Evolutionary conservation across 768 basidiomycete species (phyloP), one percentile per base, ranked within the genome.

Genomic region (Amanita polypyramis): DNA sequence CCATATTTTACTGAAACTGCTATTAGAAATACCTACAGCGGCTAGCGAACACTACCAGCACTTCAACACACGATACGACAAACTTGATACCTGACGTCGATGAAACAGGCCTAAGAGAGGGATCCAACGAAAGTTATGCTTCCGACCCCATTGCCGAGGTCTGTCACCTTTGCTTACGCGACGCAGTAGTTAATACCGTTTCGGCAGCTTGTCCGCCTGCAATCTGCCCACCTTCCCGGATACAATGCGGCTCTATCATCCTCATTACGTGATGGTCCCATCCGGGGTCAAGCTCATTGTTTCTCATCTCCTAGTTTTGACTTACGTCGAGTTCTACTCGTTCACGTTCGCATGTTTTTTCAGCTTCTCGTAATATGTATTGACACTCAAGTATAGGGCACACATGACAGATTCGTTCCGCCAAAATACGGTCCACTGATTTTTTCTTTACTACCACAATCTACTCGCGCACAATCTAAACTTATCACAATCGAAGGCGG

Each of bases 211-310:
- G 79, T 87, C 0, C 75, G 84, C n/a, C 65, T 85, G 10, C 85
- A 88, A 63, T 82, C 82, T 0, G 85, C 85, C 1, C 80, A 85
- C 57, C 70, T 88, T 4, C 75, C 80, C 0, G 77, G 85, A 3
- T 88, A 78, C 59, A 85, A 88, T 53, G 73, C 76, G 17, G 85
- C 85, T 0, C 65, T 88, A n/a, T 85, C 85, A 0, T 86, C 84
- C 4, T 84, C 79, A 2, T 66, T 88, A 20, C 74, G 85, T 29
- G 75, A 82, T 33, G 85, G 85, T 1, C 85, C 85, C 11, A 67
- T 87, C 23, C 77, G 84, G 33, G 82, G 82, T 4, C 74, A 80
- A 47, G 62, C 61, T 1, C 60, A 71, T 1, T 66, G 78, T 3
- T 85, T 85, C 54, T 60, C 69, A 21, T 68, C 73, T 0, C 65